phyloP scores from a whole-genome alignment of 1,284 basidiomycete species.

The Uromyces viciae-fabae region DNA sequence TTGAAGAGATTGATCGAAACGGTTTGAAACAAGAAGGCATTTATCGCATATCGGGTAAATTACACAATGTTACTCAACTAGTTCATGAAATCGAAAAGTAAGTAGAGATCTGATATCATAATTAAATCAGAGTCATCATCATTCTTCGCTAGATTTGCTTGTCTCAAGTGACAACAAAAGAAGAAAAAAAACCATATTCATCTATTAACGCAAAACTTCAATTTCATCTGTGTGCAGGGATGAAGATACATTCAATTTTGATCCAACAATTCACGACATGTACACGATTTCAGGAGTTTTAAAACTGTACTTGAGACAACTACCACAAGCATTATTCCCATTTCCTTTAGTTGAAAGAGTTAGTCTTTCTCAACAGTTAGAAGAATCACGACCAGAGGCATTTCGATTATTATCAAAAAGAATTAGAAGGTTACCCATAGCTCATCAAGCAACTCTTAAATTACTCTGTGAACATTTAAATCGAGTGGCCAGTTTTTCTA shows the following conservation, averaged over 20 bases:
- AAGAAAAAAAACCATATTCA: too few relatives aligned
- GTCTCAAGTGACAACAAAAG: too few relatives aligned
- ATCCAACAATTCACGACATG: conserved; percentile 71
- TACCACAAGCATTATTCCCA: conserved; percentile 88
- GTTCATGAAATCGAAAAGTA: conserved; percentile 78
- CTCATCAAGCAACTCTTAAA: conserved; percentile 84
- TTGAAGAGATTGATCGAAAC: conserved; percentile 74
- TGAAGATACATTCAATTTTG: conserved; percentile 78
- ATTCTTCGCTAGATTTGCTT: too few relatives aligned
- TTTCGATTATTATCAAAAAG: conserved; percentile 73
- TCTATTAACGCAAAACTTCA: too few relatives aligned
- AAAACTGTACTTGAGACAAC: conserved; percentile 84
- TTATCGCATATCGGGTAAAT: conserved; percentile 38
- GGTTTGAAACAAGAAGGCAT: conserved; percentile 49
- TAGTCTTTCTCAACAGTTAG: conserved; percentile 55
- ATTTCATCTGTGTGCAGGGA: too few relatives aligned
- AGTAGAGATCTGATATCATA: not conserved
- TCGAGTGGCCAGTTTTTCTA: conserved; percentile 66
- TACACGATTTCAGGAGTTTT: conserved; percentile 84
- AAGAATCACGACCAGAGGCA: conserved; percentile 67
- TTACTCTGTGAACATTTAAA: conserved; percentile 83
- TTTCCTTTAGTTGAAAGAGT: conserved; percentile 77
- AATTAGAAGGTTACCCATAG: conserved; percentile 71
- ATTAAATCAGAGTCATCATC: too few relatives aligned
- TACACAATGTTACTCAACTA: conserved; percentile 59